Base-by-base conservation (phyloP, 2,329 filamentous ascomycete species). In the Cladophialophora immunda region DNA sequence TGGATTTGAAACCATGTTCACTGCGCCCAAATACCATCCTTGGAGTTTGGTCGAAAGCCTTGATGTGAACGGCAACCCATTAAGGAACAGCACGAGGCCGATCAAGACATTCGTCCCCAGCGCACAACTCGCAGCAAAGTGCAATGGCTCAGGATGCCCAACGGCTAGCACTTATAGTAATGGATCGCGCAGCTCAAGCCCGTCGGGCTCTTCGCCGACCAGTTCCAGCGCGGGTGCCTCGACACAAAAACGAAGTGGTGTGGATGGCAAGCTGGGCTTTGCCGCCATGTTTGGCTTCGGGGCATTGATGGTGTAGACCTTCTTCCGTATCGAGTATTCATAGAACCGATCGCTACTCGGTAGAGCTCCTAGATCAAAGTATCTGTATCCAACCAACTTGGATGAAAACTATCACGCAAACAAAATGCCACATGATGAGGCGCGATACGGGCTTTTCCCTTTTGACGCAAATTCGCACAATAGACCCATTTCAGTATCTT, bases 1-100 rank as follows among this genome's bases (percentile, higher is more conserved):
- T 4, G 79, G 79, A 0, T 81, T 81, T 52, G 79, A 81, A 68
- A 81, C 79, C 0, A 71, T 67, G 8, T 78, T 78, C 56, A 76
- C 66, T 6, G 66, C 52, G 17, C 50, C 62, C 22, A 53, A 45
- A 17, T 68, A 63, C 36, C 38, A 68, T 58, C 47, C 65, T 5
- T 70, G 65, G 65, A 66, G 62, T 47, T 50, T 68, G n/a, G 68
- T 70, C 27, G 65, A 70, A 38, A 64, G 62, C 29, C 57, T 70
- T 22, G 65, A 68, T 41, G 32, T 41, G 2, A 34, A 64, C 19
- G 68, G 65, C 4, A 68, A 68, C 17, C 53, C 65, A n/a, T 50
- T 70, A 29, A 65, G 57, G 52, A 66, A 68, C 52, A 64, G 52
- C 30, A 70, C 58, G 5, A 59, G 65, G 34, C 53, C 65, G n/a